A percentile compares a stretch with the other conserved stretches of the same genome.
Conservation (phyloP, 139 green algal species). For the Edaphochlamys debaryana region DNA sequence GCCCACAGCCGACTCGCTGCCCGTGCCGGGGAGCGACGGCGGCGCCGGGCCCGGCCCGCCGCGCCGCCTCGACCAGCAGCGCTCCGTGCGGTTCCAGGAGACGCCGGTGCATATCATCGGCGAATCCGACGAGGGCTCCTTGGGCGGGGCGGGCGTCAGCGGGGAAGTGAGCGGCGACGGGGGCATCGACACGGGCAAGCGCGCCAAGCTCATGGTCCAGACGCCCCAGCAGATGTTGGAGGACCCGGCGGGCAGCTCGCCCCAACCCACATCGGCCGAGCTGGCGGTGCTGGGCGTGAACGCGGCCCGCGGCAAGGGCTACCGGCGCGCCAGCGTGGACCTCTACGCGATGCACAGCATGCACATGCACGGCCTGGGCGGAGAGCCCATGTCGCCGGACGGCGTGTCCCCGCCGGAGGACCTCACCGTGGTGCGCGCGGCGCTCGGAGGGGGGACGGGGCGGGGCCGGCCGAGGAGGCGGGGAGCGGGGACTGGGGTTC, state of each 20-base stretch:
- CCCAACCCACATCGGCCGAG: constrained; percentile 2
- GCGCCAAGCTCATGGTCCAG: constrained; percentile 29
- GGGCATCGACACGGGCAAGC: constrained; percentile 14
- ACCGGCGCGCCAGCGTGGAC: constrained; percentile 27
- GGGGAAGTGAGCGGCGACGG: not conserved
- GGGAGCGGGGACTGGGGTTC: too few species aligned
- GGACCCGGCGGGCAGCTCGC: constrained; percentile 7
- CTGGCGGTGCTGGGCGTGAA: constrained; percentile 5
- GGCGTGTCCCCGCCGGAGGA: constrained; percentile 5
- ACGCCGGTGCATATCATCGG: constrained; percentile 24
- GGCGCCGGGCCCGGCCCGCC: not conserved
- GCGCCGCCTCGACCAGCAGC: constrained; percentile 20
- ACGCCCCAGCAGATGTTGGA: not conserved
- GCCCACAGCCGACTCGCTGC: too few species aligned
- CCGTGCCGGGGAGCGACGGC: too few species aligned
- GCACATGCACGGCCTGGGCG: not conserved
- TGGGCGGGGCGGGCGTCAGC: not conserved
- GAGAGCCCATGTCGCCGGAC: constrained; percentile 37
- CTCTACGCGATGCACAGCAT: constrained; percentile 12
- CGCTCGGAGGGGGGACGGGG: too few species aligned
- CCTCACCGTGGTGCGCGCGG: constrained; percentile 20
- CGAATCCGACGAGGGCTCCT: not conserved
- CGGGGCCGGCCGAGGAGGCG: too few species aligned
- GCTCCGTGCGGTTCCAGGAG: constrained; percentile 37
- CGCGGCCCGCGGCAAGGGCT: not conserved